Evolutionary conservation across 2,329 filamentous ascomycete species (phyloP).

Genomic region (Aspergillus versicolor): DNA sequence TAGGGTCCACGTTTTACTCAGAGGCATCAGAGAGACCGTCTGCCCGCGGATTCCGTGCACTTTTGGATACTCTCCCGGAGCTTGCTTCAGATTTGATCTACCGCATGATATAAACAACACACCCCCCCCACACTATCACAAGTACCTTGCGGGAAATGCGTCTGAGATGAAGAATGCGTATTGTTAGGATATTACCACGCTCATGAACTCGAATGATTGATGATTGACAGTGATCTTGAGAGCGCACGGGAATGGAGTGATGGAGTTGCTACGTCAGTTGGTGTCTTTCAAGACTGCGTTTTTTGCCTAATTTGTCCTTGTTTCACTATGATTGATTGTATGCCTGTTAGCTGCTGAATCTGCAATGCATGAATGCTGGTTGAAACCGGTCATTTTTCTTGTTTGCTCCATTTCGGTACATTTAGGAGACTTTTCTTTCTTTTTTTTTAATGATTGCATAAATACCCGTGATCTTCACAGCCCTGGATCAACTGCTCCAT

Average conservation of each 20-base stretch:
- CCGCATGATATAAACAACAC: constrained; percentile 37
- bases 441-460: neutral
- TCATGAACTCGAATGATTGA: neutral
- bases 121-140: neutral
- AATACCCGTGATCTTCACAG: neutral
- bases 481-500: neutral
- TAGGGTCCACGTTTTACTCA: constrained; percentile 22
- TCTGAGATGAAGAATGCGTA: neutral
- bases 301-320: neutral
- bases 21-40: constrained; percentile 27
- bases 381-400: neutral
- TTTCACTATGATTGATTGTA: neutral
- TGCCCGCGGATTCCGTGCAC: constrained; percentile 33
- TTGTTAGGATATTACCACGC: neutral
- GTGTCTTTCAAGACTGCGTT: neutral
- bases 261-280: neutral
- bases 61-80: constrained; percentile 39
- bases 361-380: neutral
- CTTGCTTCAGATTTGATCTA: constrained; percentile 44
- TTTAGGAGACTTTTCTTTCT: too few relatives aligned
- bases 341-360: neutral
- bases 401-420: neutral
- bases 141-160: neutral
- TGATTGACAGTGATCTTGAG: neutral
- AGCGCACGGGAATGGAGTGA: neutral